Percentiles rank a stretch among this genome's conserved stretches.
Evolutionary conservation across 305 asterid genomes (phyloP).

Genomic region (Nicotiana rustica): DNA sequence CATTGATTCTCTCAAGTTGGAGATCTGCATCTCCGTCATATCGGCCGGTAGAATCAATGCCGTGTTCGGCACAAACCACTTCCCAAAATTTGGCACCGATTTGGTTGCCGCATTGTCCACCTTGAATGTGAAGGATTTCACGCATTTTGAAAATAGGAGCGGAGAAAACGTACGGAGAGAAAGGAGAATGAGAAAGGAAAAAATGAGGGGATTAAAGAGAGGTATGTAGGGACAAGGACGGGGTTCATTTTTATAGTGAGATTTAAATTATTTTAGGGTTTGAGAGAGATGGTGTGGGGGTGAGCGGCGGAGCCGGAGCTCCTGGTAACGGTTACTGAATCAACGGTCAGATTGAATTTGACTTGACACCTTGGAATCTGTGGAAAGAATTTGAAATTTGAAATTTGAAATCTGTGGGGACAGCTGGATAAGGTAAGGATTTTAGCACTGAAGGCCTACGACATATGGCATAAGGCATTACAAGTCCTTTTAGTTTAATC

Average conservation of each 20-base stretch:
- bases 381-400: conserved; percentile 27
- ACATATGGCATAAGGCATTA: background rate
- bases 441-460: background rate
- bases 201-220: too few species aligned
- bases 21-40: conserved; percentile 36
- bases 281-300: background rate
- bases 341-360: conserved; percentile 22
- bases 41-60: conserved; percentile 37
- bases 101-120: conserved; percentile 41
- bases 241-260: background rate
- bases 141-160: conserved; percentile 26
- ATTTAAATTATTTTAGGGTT: conserved; percentile 25
- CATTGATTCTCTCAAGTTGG: conserved; percentile 40
- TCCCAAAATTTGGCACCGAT: conserved; percentile 41
- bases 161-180: too few species aligned
- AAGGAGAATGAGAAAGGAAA: too few species aligned
- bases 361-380: background rate
- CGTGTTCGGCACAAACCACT: conserved; percentile 38
- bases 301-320: conserved; percentile 20
- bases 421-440: background rate
- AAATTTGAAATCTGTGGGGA: background rate
- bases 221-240: conserved; percentile 16
- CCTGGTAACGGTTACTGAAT: conserved; percentile 17
- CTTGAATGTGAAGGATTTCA: conserved; percentile 41
- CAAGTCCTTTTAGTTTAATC: background rate